phyloP scores from a whole-genome alignment of 805 yeast genomes.

The Metschnikowia noctiluminum region DNA sequence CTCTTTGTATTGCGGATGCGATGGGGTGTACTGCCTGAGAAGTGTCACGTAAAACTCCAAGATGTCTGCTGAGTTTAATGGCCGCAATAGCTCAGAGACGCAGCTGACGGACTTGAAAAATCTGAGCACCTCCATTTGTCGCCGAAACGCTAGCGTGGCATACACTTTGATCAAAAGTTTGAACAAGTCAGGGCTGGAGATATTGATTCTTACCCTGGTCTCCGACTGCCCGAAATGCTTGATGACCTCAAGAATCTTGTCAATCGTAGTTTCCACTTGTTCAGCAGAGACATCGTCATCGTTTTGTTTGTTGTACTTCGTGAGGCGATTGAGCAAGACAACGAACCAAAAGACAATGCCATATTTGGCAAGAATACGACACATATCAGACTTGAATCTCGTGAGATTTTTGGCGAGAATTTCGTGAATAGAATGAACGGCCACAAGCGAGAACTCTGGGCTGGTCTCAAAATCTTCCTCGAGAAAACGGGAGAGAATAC shows the following conservation, averaged over 20 bases:
- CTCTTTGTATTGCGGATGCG: conserved; percentile 32
- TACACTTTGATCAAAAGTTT: conserved; percentile 40
- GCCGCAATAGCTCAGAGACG: conserved; percentile 30
- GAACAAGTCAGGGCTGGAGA: conserved; percentile 38
- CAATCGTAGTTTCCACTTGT: conserved; percentile 17
- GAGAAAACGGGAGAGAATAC: conserved; percentile 41
- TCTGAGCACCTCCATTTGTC: conserved; percentile 41
- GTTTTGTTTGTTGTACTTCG: conserved; percentile 13
- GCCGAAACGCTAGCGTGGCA: conserved; percentile 26
- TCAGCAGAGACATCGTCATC: neutral
- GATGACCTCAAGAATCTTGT: conserved; percentile 36
- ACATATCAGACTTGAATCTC: conserved; percentile 40
- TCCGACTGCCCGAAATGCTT: conserved; percentile 46
- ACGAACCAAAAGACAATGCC: conserved; percentile 44
- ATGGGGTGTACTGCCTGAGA: conserved; percentile 27
- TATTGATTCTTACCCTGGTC: conserved; percentile 38
- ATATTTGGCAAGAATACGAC: conserved; percentile 40
- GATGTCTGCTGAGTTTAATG: conserved; percentile 37
- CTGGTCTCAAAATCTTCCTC: conserved; percentile 43
- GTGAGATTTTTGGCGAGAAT: conserved; percentile 35
- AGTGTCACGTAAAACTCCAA: conserved; percentile 41
- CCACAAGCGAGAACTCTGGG: conserved; percentile 36
- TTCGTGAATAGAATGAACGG: conserved; percentile 35
- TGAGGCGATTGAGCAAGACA: conserved; percentile 33
- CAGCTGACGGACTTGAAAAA: conserved; percentile 43